Evolutionary conservation across 2,329 filamentous ascomycete species (phyloP).

Genomic region (Exserohilum turcica): DNA sequence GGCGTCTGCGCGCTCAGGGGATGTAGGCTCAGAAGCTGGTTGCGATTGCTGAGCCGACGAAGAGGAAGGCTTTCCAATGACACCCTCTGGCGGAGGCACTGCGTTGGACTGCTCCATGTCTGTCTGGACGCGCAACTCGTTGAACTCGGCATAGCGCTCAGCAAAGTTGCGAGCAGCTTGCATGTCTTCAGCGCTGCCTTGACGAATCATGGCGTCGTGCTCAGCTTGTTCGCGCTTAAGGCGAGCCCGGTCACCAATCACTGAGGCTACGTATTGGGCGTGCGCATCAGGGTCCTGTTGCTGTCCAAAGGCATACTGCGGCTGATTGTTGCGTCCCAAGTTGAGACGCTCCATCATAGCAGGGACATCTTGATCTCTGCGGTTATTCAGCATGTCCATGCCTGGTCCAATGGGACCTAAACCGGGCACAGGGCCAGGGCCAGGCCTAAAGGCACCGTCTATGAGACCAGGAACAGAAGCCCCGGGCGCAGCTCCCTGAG

Average conservation of each 20-base stretch:
- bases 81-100: slow-evolving; percentile 40
- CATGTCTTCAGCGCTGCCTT: slow-evolving; percentile 32
- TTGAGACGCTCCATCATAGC: slow-evolving; percentile 69
- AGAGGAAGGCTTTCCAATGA: slow-evolving; percentile 41
- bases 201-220: slow-evolving; percentile 52
- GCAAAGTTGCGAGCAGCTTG: slow-evolving; percentile 53
- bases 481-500: slow-evolving; percentile 56
- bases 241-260: slow-evolving; percentile 65
- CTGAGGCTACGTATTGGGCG: slow-evolving; percentile 62
- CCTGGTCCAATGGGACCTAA: slow-evolving; percentile 54
- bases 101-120: slow-evolving; percentile 58
- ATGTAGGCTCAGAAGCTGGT: slow-evolving; percentile 24
- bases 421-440: slow-evolving; percentile 44
- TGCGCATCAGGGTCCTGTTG: slow-evolving; percentile 56
- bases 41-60: slow-evolving; percentile 30
- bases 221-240: slow-evolving; percentile 67
- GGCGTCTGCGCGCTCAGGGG: slow-evolving; percentile 24
- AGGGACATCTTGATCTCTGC: slow-evolving; percentile 73
- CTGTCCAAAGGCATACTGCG: slow-evolving; percentile 57
- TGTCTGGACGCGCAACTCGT: slow-evolving; percentile 74
- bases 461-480: slow-evolving; percentile 67
- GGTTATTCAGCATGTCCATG: slow-evolving; percentile 51
- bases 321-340: slow-evolving; percentile 58
- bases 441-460: slow-evolving; percentile 60
- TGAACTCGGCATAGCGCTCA: slow-evolving; percentile 82